These are phyloP conservation scores for Hortiboletus flavorubellus DNA, from an alignment of 768 basidiomycete species.

Conservation along the genomic window DNA sequence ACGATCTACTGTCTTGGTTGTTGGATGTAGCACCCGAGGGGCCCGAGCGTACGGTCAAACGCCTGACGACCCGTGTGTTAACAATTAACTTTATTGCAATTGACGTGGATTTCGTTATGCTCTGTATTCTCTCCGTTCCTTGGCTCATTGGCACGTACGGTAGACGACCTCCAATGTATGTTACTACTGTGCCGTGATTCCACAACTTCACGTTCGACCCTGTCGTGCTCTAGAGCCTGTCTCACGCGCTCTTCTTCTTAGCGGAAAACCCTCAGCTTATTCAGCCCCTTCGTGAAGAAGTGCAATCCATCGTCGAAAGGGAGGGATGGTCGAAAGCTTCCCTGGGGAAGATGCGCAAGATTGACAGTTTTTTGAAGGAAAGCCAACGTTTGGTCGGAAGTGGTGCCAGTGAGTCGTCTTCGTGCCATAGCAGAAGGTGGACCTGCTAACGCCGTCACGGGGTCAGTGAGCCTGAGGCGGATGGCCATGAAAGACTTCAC, in stretches of 20 bases:
- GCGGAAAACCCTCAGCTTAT: conserved; percentile 34
- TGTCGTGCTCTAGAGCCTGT: conserved; percentile 24
- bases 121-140: neutral
- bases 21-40: conserved; percentile 23
- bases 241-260: conserved; percentile 34
- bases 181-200: neutral
- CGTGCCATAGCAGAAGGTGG: too few species aligned
- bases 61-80: conserved; percentile 24
- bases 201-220: neutral
- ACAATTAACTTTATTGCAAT: conserved; percentile 21
- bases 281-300: neutral
- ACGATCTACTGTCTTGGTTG: conserved; percentile 35
- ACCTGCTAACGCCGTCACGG: too few species aligned
- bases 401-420: conserved; percentile 21
- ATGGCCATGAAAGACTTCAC: conserved; percentile 23
- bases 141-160: neutral
- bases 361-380: conserved; percentile 42
- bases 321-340: conserved; percentile 26
- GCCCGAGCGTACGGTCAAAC: conserved; percentile 8
- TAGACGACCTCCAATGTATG: neutral
- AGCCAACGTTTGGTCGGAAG: conserved; percentile 13
- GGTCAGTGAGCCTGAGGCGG: too few species aligned
- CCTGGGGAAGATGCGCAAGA: conserved; percentile 29
- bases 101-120: conserved; percentile 13
- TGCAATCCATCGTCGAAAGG: conserved; percentile 1